A percentile compares a stretch with the other conserved stretches of the same genome.
Evolutionary conservation across 2,329 filamentous ascomycete genomes (phyloP).

Genomic region (Arthroderma sp.): DNA sequence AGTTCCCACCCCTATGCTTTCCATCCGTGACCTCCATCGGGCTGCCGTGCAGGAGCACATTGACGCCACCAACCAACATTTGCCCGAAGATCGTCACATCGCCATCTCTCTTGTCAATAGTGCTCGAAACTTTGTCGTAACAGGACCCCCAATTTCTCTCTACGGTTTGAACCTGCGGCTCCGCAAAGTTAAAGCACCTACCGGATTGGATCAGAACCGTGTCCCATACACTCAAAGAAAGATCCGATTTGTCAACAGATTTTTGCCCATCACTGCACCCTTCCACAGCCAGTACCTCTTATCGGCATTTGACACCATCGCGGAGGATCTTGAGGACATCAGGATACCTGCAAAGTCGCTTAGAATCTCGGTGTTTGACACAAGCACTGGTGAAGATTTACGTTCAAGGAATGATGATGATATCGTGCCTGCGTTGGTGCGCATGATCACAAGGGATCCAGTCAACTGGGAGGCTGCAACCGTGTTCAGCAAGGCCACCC

Average conservation of each 20-base stretch:
- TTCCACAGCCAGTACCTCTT: constrained; percentile 94
- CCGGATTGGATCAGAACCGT: constrained; percentile 89
- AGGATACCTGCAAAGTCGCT: constrained; percentile 60
- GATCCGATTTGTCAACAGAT: constrained; percentile 89
- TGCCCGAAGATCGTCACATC: constrained; percentile 85
- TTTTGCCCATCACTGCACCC: constrained; percentile 91
- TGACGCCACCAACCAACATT: constrained; percentile 89
- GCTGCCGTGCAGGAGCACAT: constrained; percentile 91
- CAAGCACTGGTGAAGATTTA: constrained; percentile 75
- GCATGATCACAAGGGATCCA: constrained; percentile 85
- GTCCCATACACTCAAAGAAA: constrained; percentile 94
- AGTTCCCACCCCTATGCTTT: constrained; percentile 92
- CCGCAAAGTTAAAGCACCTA: constrained; percentile 92
- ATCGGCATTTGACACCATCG: constrained; percentile 68
- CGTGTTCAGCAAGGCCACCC: constrained; percentile 76
- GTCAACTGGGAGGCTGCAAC: constrained; percentile 97
- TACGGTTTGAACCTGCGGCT: constrained; percentile 92
- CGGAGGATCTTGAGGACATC: constrained; percentile 75
- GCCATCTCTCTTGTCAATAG: constrained; percentile 93
- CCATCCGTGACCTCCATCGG: constrained; percentile 82
- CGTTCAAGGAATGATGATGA: constrained; percentile 57
- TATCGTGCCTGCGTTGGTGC: constrained; percentile 72
- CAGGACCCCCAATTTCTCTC: constrained; percentile 85
- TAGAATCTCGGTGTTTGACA: constrained; percentile 79
- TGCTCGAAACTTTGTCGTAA: constrained; percentile 91